Conservation (phyloP, 768 basidiomycete genomes). For the Boletus insuetus region DNA sequence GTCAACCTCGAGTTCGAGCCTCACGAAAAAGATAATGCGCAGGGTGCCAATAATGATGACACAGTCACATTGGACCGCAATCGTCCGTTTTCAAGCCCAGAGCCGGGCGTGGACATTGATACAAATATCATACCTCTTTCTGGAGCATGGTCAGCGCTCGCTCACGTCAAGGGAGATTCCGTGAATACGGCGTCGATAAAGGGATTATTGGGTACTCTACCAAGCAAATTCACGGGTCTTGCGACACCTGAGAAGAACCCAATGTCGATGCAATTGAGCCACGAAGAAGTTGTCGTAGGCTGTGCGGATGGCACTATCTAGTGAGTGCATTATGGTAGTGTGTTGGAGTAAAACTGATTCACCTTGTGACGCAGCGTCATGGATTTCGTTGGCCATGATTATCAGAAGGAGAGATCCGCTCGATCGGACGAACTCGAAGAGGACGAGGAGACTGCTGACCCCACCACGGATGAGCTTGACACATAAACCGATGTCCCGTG, state of each 20-base stretch:
- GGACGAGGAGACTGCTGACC: constrained; percentile 12
- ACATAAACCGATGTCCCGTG: constrained; percentile 1
- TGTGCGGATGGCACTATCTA: constrained; percentile 92
- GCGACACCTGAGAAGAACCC: constrained; percentile 91
- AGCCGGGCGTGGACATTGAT: constrained; percentile 57
- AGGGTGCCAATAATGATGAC: background rate
- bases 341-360: constrained; percentile 9
- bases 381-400: constrained; percentile 60
- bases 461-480: constrained; percentile 13
- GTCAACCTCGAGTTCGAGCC: constrained; percentile 11
- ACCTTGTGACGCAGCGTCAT: constrained; percentile 42
- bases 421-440: constrained; percentile 2
- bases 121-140: constrained; percentile 61
- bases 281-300: constrained; percentile 88
- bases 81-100: constrained; percentile 15
- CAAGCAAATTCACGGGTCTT: constrained; percentile 70
- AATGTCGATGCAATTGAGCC: constrained; percentile 90
- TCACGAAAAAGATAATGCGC: constrained; percentile 21
- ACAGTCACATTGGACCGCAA: constrained; percentile 8
- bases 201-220: constrained; percentile 61
- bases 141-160: constrained; percentile 76
- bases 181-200: constrained; percentile 38
- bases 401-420: constrained; percentile 34
- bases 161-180: constrained; percentile 36
- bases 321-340: constrained; percentile 42